phyloP scores from a whole-genome alignment of 805 yeast genomes.

The Osmozyma mogii region DNA sequence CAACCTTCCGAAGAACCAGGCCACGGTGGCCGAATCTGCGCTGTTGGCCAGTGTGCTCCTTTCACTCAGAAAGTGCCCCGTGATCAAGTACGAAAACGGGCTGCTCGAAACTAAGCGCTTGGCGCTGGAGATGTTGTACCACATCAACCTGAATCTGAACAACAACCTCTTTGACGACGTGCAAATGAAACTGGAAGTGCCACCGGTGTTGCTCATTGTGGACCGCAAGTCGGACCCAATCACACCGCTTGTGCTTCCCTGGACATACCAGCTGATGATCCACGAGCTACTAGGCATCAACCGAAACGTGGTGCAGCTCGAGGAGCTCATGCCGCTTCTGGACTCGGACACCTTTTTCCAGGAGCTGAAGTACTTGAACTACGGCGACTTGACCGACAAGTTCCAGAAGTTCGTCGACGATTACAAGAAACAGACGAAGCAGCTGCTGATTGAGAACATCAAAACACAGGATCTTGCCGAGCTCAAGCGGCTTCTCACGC shows the following conservation, averaged over 20 bases:
- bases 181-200: conserved; percentile 51
- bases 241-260: conserved; percentile 86
- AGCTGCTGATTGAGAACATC: conserved; percentile 49
- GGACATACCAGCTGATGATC: conserved; percentile 98
- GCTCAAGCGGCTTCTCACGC: conserved; percentile 84
- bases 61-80: conserved; percentile 70
- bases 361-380: conserved; percentile 80
- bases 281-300: conserved; percentile 82
- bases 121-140: conserved; percentile 57
- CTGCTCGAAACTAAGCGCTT: conserved; percentile 58
- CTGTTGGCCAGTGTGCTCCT: conserved; percentile 50
- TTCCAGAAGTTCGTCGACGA: conserved; percentile 78
- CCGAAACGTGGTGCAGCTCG: conserved; percentile 71
- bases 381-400: conserved; percentile 88
- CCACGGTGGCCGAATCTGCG: conserved; percentile 26
- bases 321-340: conserved; percentile 41
- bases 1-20: conserved; percentile 17
- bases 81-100: conserved; percentile 68
- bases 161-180: conserved; percentile 57
- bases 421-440: conserved; percentile 74
- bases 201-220: conserved; percentile 66
- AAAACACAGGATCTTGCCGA: conserved; percentile 67
- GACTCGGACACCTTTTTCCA: conserved; percentile 70
- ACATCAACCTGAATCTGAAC: conserved; percentile 46
- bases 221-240: conserved; percentile 89